Conservation (phyloP, 345 rosid species). For the Streptanthus diversifolius region DNA sequence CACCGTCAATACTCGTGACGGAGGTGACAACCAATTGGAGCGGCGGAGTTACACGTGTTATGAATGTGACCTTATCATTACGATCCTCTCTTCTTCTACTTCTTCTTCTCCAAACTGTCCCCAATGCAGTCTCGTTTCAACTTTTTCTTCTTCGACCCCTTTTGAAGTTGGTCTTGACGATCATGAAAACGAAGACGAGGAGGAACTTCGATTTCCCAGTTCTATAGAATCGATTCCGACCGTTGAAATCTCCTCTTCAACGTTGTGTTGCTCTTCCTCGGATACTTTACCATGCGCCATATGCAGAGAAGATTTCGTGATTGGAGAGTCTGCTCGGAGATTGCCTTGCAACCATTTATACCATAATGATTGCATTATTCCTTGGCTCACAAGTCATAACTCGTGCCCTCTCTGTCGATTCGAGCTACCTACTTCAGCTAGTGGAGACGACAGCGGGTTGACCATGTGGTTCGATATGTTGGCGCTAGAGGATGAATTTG, state of each 20-base stretch:
- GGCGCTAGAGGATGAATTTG: background rate
- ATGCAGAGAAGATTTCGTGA: slow-evolving; percentile 40
- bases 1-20: background rate
- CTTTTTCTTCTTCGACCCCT: background rate
- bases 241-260: slow-evolving; percentile 34
- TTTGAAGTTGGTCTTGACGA: background rate
- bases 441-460: background rate
- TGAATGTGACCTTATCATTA: slow-evolving; percentile 41
- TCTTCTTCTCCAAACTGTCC: slow-evolving; percentile 32
- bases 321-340: slow-evolving; percentile 35
- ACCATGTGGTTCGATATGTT: slow-evolving; percentile 13
- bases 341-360: slow-evolving; percentile 50
- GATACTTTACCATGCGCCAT: slow-evolving; percentile 33
- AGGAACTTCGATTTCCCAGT: slow-evolving; percentile 24
- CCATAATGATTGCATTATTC: slow-evolving; percentile 45
- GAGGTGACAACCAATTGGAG: background rate
- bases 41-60: slow-evolving; percentile 39
- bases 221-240: slow-evolving; percentile 13
- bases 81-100: slow-evolving; percentile 24
- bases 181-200: slow-evolving; percentile 21
- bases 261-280: background rate
- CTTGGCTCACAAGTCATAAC: slow-evolving; percentile 41
- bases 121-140: slow-evolving; percentile 15
- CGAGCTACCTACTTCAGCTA: slow-evolving; percentile 16
- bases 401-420: slow-evolving; percentile 56